Percentiles rank a stretch among this genome's conserved stretches.
These are phyloP conservation scores for Phyllosticta citribraziliensis DNA, from an alignment of 2,329 filamentous ascomycete genomes.

Conservation along the genomic window DNA sequence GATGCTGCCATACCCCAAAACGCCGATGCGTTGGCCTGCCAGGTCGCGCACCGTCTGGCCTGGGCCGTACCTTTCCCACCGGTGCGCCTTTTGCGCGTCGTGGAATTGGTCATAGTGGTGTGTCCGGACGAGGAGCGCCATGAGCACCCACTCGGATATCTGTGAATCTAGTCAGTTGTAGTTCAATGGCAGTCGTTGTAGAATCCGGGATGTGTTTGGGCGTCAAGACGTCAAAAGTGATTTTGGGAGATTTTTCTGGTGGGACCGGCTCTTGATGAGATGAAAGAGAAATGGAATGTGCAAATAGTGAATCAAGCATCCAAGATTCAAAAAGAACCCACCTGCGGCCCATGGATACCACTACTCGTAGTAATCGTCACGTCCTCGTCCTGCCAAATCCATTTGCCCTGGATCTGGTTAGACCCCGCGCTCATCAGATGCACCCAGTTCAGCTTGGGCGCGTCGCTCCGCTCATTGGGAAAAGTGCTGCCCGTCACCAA, in stretches of 20 bases:
- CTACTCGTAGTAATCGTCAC: constrained; percentile 46
- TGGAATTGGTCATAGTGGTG: constrained; percentile 46
- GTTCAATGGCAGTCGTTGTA: too few species aligned
- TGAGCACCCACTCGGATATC: constrained; percentile 57
- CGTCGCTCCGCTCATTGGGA: constrained; percentile 26
- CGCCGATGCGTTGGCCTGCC: constrained; percentile 49
- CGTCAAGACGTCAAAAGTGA: too few species aligned
- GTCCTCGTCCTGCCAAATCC: constrained; percentile 42
- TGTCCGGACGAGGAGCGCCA: constrained; percentile 51
- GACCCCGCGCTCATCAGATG: constrained; percentile 50
- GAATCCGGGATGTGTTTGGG: too few species aligned
- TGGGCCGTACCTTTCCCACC: constrained; percentile 35
- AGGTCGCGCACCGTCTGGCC: constrained; percentile 40
- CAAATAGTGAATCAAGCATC: background rate
- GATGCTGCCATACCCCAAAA: constrained; percentile 54
- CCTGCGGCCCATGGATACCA: constrained; percentile 51
- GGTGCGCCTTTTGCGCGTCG: constrained; percentile 46
- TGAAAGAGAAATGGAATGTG: background rate
- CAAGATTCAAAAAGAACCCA: background rate
- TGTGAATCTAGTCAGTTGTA: background rate
- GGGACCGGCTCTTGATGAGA: background rate
- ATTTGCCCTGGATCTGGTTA: constrained; percentile 44
- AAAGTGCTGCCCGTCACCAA: constrained; percentile 40
- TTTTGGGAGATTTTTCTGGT: background rate
- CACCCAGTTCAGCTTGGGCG: constrained; percentile 38